Conservation (phyloP, 805 yeast species). For the Wickerhamomyces ciferrii region DNA sequence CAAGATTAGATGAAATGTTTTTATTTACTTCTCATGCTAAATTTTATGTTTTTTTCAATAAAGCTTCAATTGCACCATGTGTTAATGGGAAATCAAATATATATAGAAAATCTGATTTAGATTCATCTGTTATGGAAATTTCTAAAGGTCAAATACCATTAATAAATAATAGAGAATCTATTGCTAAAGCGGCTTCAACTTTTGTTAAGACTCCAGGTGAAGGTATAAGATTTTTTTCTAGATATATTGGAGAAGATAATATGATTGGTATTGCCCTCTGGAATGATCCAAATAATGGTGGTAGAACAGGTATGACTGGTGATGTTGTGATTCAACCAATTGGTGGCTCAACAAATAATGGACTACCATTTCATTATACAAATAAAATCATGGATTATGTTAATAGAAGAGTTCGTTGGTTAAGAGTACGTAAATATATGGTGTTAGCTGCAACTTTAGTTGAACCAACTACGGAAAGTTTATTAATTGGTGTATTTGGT, state of each 20-base stretch:
- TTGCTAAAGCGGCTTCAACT: conserved; percentile 27
- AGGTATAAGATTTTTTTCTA: conserved; percentile 67
- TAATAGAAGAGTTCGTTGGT: conserved; percentile 73
- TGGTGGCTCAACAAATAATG: conserved; percentile 27
- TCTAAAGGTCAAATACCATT: conserved; percentile 25
- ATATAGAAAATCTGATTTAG: conserved; percentile 63
- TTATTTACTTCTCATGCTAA: conserved; percentile 79
- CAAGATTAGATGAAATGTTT: conserved; percentile 80
- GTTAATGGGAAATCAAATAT: conserved; percentile 87
- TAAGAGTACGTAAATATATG: conserved; percentile 83
- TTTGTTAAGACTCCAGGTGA: conserved; percentile 26
- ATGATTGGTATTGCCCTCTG: conserved; percentile 87
- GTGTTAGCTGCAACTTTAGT: conserved; percentile 77
- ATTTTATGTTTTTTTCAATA: conserved; percentile 76
- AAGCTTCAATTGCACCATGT: conserved; percentile 75
- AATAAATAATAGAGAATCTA: conserved; percentile 26
- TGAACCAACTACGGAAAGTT: conserved; percentile 82
- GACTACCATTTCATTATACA: conserved; percentile 22
- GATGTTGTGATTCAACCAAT: conserved; percentile 79
- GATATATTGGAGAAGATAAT: conserved; percentile 87
- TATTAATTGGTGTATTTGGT: conserved; percentile 65
- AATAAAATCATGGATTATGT: conserved; percentile 49
- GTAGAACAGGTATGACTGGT: conserved; percentile 72
- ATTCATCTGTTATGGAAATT: conserved; percentile 43
- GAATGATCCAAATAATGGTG: conserved; percentile 42